Evolutionary conservation across 2,329 filamentous ascomycete genomes (phyloP), one percentile per base, ranked within the genome.

Genomic region (Aspergillus latus): DNA sequence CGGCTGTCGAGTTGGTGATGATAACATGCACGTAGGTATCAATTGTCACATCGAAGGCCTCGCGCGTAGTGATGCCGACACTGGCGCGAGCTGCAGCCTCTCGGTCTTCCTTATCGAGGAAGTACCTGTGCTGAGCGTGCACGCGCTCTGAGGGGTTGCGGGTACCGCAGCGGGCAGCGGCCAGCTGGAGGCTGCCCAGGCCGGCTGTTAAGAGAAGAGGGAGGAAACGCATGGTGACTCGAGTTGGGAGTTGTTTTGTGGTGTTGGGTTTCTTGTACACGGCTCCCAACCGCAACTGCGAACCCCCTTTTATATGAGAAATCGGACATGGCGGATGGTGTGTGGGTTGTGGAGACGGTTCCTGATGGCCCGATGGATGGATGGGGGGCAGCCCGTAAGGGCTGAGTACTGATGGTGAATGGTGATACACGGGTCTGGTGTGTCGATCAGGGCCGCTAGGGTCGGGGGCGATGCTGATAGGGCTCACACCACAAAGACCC

Each of bases 21-120:
- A 57, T 40, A 11, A 56, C 50, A n/a, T 57, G 54, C 9, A 57
- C 32, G 32, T 53, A 57, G 16, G 54, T 57, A 30, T 49, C 44
- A n/a, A 57, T 53, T 6, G 29, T 46, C 11, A 40, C 45, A 9
- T 45, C 13, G 26, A 53, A 53, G 21, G 46, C 29, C 16, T 49
- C 49, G 5, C 54, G 49, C 5, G 54, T 6, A 3, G 43, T 43
- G 0, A 29, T 1, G 43, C 37, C 28, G 21, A 21, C 21, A 21
- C 21, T 21, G 21, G 21, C 21, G 21, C 21, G 21, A 3, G 21
- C 21, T 3, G 46, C 45, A 3, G 29, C 37, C 7, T 43, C 32
- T 11, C 49, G 36, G 28, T 40, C 49, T 21, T 57, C 54, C 13
- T 37, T 48, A 0, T 49, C 49, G 1, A 30, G 48, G 15, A 36